Evolutionary conservation across 306 rosid genomes (phyloP), one percentile per base, ranked within the genome.

Genomic region (Arachis hypogaea): DNA sequence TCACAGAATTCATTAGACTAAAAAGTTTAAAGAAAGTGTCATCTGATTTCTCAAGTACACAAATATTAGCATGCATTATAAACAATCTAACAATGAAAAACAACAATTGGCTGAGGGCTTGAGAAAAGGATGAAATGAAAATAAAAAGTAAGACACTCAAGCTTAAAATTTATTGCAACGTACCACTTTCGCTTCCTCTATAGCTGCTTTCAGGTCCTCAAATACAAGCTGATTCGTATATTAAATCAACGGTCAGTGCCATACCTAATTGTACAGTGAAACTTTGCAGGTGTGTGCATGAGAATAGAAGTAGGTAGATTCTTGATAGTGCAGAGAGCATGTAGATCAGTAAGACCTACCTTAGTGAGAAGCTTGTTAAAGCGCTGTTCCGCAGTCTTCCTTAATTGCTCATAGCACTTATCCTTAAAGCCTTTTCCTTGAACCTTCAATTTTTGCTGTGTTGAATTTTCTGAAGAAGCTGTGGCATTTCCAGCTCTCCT

Each of bases 361-460:
- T 88, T 91, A 11, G 85, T 89, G 42, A 93, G 89, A 85, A 93
- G 97, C 74, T 81, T 93, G 85, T 85, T 76, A 81, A 93, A 93
- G 66, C 98, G 80, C 52, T 66, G 83, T 82, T 93, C 98, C 56
- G 89, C 98, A 63, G 97, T 86, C 88, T 89, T 93, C 85, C 94
- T 66, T 81, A 93, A 88, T 77, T 89, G 96, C 66, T 93, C 97
- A 76, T 93, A 93, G 84, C 97, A 93, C 80, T 88, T 91, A 80
- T 93, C 98, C 82, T 85, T 93, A 36, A 81, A 93, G 80, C 93
- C 93, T 91, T 94, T 94, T 64, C 97, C 95, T 64, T 84, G 93
- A 81, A 78, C 84, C 85, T 94, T 91, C 83, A 89, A 22, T 62
- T 85, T 94, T 79, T 94, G 96, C 72, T 85, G 97, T 4, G 82